Evolutionary conservation across 768 basidiomycete genomes (phyloP), one percentile per base, ranked within the genome.

Genomic region (Hericium erinaceus): DNA sequence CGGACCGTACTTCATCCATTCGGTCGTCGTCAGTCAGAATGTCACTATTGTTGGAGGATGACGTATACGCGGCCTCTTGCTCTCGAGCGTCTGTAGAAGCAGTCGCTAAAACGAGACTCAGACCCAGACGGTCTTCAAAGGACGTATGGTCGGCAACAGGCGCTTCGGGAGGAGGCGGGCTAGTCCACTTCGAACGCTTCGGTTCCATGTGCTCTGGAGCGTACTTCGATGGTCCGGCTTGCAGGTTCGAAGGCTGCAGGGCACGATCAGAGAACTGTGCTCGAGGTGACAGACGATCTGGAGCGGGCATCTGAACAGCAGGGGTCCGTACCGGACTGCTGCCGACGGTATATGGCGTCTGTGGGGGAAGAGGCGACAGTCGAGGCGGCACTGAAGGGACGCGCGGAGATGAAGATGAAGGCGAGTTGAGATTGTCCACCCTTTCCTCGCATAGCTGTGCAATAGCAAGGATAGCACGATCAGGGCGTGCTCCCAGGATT

Each of bases 361-460:
- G 88, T 2, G 85, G 84, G 5, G 87, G 85, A 33, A 70, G 58
- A 0, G 78, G 63, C 9, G 70, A 71, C 18, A 79, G 57, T 18
- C 78, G 76, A 16, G 79, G 76, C 5, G 77, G 75, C 16, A 71
- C 65, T 24, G 82, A 75, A 44, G 77, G 59, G 8, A 72, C 60
- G 40, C 71, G 64, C 24, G 78, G 72, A 13, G 77, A 71, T 39
- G 77, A 72, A 16, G 82, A 51, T 16, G 26, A 18, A 46, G 44
- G 80, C 2, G 84, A 73, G 26, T 74, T 74, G 9, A 82, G 73
- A 16, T 83, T 84, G 33, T 80, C 82, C 56, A 84, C 83, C 22
- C 92, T 85, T 69, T 98, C 95, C 65, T 93, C 91, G 65, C 95
- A 97, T 12, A 99, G 82, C 63, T 94, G 88, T 1, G 93, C 84